These are phyloP conservation scores for Podila minutissima DNA, from an alignment of 192 early-diverging fungal species.

Conservation along the genomic window DNA sequence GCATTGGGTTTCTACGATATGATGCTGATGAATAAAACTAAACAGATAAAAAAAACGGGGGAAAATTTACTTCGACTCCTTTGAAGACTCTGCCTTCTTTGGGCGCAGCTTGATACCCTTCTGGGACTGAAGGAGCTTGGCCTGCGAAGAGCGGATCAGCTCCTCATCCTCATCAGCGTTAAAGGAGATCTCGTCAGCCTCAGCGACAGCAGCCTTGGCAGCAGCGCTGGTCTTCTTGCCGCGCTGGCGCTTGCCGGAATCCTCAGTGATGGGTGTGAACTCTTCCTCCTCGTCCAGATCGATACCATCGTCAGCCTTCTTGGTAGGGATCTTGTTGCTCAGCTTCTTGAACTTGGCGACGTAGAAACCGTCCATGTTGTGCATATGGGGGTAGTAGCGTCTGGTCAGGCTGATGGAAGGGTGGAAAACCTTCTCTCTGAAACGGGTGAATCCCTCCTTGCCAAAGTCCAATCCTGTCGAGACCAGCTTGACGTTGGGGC, in stretches of 20 bases:
- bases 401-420: conserved; percentile 82
- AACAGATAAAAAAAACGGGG: neutral
- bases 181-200: conserved; percentile 20
- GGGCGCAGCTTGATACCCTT: conserved; percentile 51
- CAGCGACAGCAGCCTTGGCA: conserved; percentile 1
- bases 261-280: conserved; percentile 42
- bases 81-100: conserved; percentile 18
- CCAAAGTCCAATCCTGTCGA: conserved; percentile 93
- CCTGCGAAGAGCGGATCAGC: conserved; percentile 42
- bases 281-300: conserved; percentile 54
- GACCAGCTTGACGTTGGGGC: conserved; percentile 95
- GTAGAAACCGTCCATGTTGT: conserved; percentile 99
- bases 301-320: conserved; percentile 36
- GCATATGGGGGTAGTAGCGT: conserved; percentile 95
- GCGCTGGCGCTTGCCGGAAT: conserved; percentile 30
- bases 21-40: neutral
- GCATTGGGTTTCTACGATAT: conserved; percentile 1
- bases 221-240: conserved; percentile 26
- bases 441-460: conserved; percentile 88
- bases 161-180: conserved; percentile 44
- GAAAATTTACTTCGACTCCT: neutral
- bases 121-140: conserved; percentile 42
- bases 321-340: conserved; percentile 80
- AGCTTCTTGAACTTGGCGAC: conserved; percentile 98
- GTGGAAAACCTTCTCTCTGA: conserved; percentile 91